Evolutionary conservation across 2,329 filamentous ascomycete genomes (phyloP), one percentile per base, ranked within the genome.

Genomic region (Didymellaceae sp.): DNA sequence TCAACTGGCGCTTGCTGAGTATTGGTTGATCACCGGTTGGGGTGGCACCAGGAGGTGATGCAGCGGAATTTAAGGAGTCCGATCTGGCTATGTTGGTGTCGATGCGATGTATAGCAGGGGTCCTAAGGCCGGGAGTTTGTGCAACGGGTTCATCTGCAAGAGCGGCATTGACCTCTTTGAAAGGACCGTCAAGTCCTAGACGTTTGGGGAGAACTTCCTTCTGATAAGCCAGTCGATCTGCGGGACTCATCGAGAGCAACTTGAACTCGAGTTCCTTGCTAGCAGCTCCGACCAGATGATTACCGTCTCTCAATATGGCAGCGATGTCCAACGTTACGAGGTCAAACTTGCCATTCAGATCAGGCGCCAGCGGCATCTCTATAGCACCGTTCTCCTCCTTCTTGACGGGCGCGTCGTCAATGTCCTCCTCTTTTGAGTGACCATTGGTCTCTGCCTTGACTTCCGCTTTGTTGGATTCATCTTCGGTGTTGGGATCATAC

Each of bases 1-100:
- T 99, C 16, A 97, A 83, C 67, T 99, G 94, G 32, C 94, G 86
- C 54, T 94, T 93, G 76, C 94, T 97, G 42, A 99, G 80, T 2
- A 86, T 86, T 4, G 82, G 55, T 16, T 66, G 61, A 75, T 65
- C 63, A 39, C 66, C 67, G 28, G 66, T 69, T 40, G 79, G 78
- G 11, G 78, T 73, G 41, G 74, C 70, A 28, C 67, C 54, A 16
- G 67, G 63, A 10, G 82, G 79, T 3, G 82, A 82, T 26, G 75
- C 69, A 6, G 66, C 66, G 42, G 75, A 77, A 13, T 75, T 72
- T 18, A 80, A 61, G 46, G 75, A 81, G 49, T 79, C 77, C 26
- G 64, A 61, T 31, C 77, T 68, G n/a, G 75, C 70, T 18, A 78
- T 60, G 6, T 74, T 74, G 1, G 81, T 82, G 55, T 85, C 80